Base-by-base conservation (phyloP, 2,329 filamentous ascomycete genomes). In the Diaporthe longicolla region DNA sequence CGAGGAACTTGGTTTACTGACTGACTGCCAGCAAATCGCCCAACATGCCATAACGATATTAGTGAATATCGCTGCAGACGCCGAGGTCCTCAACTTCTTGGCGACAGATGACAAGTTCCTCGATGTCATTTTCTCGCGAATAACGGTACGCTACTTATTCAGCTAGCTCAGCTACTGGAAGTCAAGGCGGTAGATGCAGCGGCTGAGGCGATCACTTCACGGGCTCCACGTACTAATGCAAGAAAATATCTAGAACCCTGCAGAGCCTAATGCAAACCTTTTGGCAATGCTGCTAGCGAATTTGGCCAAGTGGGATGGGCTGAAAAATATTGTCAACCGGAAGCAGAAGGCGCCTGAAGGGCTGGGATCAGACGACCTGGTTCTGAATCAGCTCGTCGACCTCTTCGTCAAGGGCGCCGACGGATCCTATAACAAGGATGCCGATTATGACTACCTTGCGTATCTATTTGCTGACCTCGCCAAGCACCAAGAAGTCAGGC, bases 391-490 rank as follows among this genome's bases (percentile, higher is more conserved):
- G 83, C 87, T 99, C 40, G 91, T 99, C 82, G 97, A 98, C 82
- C 93, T 97, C 78, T 99, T 99, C 81, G 97, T 98, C 81, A 97
- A 97, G 85, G 96, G 96, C 26, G 92, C 94, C 29, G 92, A 93
- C 75, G 93, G 93, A 32, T 87, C 88, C 13, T 95, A 97, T 83
- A 98, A 98, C 87, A 93, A 93, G 80, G 82, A 93, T 35, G 95
- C 95, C 75, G 90, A 96, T 83, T 98, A 92, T 82, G 95, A 99
- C 85, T 98, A 98, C 83, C 89, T 99, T 32, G 92, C 95, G 55
- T 99, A 98, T 81, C 88, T 98, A 72, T 97, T 99, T 81, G 96
- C 97, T 54, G 96, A 99, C 82, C 88, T 99, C 13, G 93, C 95
- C 66, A 97, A 95, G 83, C 92, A 95, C 79, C 87, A 91, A 48